Base-by-base conservation (phyloP, 257 asterid genomes). In the Gentiana straminea region DNA sequence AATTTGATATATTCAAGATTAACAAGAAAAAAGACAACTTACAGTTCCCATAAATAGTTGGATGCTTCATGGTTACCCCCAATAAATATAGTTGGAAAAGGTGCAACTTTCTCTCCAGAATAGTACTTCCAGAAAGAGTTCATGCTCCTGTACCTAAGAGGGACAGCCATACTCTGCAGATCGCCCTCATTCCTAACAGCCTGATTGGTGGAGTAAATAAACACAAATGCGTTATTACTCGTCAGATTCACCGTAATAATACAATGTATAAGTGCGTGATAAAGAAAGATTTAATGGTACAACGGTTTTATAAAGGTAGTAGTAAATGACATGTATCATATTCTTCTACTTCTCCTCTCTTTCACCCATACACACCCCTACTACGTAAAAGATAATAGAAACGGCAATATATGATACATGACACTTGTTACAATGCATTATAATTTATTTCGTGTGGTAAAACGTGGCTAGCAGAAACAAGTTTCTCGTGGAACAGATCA, bases 41-140 rank as follows among this genome's bases (percentile, higher is more conserved):
- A 86, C 92, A 91, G 51, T 76, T 91, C 95, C 95, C 94, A 81
- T 7, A 87, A 75, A 60, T 86, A 84, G 77, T 84, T 84, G 62
- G 96, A 90, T 7, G 98, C 96, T 72, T 84, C 95, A 62, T 91
- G 94, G 68, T 87, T 91, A 36, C 98, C 96, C 6, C 96, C 94
- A 47, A 91, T 78, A 62, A 84, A 87, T 65, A 91, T 75, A 56
- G 95, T 84, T 58, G 94, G 93, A 69, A 77, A 64, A 61, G 95
- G 98, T 54, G 95, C 96, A 55, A 57, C 77, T 79, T 91, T 88
- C 73, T 91, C 96, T 65, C 95, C 96, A 0, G 94, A 82, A 78
- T 84, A 91, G 78, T 91, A 91, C 78, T 81, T 91, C 93, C 95
- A 84, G 70, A 91, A 91, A 49, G 96, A 71, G 66, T 84, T 91